Evolutionary conservation across 805 yeast genomes (phyloP).

Genomic region (Saccharomycopsis schoenii): DNA sequence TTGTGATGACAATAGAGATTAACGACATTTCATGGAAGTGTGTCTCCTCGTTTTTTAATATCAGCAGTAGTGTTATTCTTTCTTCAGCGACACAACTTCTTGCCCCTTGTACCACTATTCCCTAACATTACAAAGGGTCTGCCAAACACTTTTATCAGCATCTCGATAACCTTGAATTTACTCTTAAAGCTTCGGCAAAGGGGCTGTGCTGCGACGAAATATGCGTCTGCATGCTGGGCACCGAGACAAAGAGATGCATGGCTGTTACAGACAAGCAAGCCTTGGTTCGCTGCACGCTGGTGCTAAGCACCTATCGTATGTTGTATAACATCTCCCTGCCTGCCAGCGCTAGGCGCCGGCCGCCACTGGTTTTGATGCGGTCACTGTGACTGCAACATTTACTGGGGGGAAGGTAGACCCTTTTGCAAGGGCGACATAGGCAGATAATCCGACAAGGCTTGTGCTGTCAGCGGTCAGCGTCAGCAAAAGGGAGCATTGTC

Average conservation of each 20-base stretch:
- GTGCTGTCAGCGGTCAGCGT: too few relatives aligned
- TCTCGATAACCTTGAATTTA: background rate
- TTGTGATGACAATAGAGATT: background rate
- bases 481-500: too few relatives aligned
- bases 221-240: constrained; percentile 1
- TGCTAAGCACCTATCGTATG: too few relatives aligned
- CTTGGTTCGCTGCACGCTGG: background rate
- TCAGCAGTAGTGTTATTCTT: background rate
- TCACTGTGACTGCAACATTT: too few relatives aligned
- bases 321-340: too few relatives aligned
- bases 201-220: background rate
- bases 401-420: too few relatives aligned
- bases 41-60: background rate
- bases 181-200: background rate
- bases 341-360: too few relatives aligned
- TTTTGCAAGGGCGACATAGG: too few relatives aligned
- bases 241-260: background rate
- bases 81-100: background rate
- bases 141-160: background rate
- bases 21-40: background rate
- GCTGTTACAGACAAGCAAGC: background rate
- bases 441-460: too few relatives aligned
- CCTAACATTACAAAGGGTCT: background rate
- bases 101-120: background rate
- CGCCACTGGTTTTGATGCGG: too few relatives aligned